Evolutionary conservation across 768 basidiomycete species (phyloP).

Genomic region (Tricholoma furcatifolium): DNA sequence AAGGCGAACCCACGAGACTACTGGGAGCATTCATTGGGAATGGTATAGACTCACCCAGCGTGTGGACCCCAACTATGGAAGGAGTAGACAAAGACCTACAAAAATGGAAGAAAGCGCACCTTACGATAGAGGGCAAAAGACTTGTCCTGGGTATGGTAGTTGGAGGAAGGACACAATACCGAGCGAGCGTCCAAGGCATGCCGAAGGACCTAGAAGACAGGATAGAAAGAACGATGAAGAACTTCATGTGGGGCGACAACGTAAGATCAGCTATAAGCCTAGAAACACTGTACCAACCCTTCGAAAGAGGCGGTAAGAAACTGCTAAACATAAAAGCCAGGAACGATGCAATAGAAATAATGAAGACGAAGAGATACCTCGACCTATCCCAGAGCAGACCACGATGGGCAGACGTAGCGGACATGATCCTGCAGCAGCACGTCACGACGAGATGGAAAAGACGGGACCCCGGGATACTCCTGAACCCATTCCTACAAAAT

Average conservation of each 20-base stretch:
- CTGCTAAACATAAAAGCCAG: neutral
- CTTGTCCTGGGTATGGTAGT: neutral
- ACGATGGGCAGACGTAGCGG: neutral
- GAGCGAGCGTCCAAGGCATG: neutral
- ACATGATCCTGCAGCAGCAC: neutral
- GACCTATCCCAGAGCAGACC: too few relatives aligned
- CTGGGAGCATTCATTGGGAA: slow-evolving; percentile 8
- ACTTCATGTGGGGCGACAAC: neutral
- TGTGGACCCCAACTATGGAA: slow-evolving; percentile 8
- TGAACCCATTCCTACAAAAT: neutral
- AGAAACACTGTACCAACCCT: neutral
- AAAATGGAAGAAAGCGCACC: too few relatives aligned
- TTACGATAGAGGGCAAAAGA: neutral
- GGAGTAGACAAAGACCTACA: neutral
- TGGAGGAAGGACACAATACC: too few relatives aligned
- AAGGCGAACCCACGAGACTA: too few relatives aligned
- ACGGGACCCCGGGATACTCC: neutral
- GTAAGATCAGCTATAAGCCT: neutral
- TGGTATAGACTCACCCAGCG: neutral
- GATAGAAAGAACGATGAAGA: neutral
- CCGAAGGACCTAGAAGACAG: neutral
- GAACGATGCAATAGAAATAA: neutral
- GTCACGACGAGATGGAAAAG: neutral
- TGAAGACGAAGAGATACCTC: neutral
- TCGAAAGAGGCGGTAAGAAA: neutral